Base-by-base conservation (phyloP, 805 yeast genomes). In the Candida yuanshanica region DNA sequence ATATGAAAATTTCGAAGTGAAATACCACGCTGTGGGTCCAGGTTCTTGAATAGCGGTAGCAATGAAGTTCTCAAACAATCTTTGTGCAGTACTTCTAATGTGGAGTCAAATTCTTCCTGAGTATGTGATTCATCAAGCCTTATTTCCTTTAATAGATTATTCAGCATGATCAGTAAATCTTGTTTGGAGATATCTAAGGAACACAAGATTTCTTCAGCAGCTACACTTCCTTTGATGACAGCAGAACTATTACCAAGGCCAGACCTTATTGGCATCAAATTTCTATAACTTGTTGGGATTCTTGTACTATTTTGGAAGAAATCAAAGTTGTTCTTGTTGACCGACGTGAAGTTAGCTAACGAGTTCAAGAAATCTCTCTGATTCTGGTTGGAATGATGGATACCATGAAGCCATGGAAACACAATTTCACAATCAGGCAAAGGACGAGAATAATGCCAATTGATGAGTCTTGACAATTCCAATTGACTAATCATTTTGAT, bases 401-500 rank as follows among this genome's bases (percentile, higher is more conserved):
- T 48, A 21, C 95, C 93, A 58, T 90, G 96, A 20, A 87, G 67
- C 96, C 96, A 89, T 0, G 97, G 97, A 52, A 89, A 90, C 72
- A 90, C 76, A 10, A 55, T 55, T 20, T 69, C 73, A 16, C 90
- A 81, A 4, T 74, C 75, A 0, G 96, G 95, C 32, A 81, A 55
- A 3, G 67, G 64, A 24, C 50, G 49, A 2, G 51, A 45, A 33
- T 52, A 51, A 39, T 56, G 54, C 47, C 46, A 43, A 25, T 51
- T 46, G 32, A 47, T 42, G 3, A 55, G 34, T 4, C 45, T 25
- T 21, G 44, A 49, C 41, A 51, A 39, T 18, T 54, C 52, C 3
- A 22, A 27, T 25, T 51, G 55, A 13, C 38, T 37, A 11, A 56
- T 52, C 14, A 51, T 24, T 23, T 47, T 50, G 17, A 55, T 41